Percentiles rank a stretch among this genome's conserved stretches.
phyloP scores from a whole-genome alignment of 192 early-diverging fungal species.

The Pecoramyces ruminantium region DNA sequence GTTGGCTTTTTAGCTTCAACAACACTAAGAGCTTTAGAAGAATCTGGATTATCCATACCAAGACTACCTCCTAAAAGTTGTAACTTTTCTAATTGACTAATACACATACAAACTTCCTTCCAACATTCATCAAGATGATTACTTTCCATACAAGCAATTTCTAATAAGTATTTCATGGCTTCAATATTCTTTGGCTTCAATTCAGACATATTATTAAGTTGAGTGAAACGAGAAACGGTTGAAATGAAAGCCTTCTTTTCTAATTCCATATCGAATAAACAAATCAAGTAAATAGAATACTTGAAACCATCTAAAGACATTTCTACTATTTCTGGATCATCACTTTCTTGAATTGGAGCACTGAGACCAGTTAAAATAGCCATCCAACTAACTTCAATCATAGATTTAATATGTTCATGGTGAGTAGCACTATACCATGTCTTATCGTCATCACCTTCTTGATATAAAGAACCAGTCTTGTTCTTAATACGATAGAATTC shows the following conservation, averaged over 20 bases:
- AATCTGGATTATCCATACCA: slow-evolving; percentile 18
- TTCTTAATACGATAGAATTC: slow-evolving; percentile 1
- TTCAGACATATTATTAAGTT: slow-evolving; percentile 62
- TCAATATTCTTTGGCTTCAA: slow-evolving; percentile 84
- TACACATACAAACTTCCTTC: slow-evolving; percentile 66
- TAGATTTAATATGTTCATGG: slow-evolving; percentile 72
- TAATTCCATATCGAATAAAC: slow-evolving; percentile 72
- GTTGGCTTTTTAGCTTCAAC: not conserved
- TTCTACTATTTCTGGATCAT: slow-evolving; percentile 32
- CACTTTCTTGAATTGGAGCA: slow-evolving; percentile 65
- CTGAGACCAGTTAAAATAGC: slow-evolving; percentile 64
- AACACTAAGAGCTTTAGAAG: not conserved
- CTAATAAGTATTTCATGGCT: slow-evolving; percentile 71
- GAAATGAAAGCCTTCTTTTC: slow-evolving; percentile 85
- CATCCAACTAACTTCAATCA: slow-evolving; percentile 89
- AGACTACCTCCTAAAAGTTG: slow-evolving; percentile 47
- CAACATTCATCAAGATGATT: slow-evolving; percentile 43
- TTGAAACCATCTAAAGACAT: slow-evolving; percentile 67
- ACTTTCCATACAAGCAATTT: slow-evolving; percentile 45
- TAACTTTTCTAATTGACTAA: slow-evolving; percentile 75
- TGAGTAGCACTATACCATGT: slow-evolving; percentile 33
- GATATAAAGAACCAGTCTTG: slow-evolving; percentile 27
- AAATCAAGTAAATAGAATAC: slow-evolving; percentile 58
- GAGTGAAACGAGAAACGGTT: slow-evolving; percentile 73
- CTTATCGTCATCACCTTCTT: slow-evolving; percentile 2